phyloP scores from a whole-genome alignment of 345 rosid species.

The Punica granatum region DNA sequence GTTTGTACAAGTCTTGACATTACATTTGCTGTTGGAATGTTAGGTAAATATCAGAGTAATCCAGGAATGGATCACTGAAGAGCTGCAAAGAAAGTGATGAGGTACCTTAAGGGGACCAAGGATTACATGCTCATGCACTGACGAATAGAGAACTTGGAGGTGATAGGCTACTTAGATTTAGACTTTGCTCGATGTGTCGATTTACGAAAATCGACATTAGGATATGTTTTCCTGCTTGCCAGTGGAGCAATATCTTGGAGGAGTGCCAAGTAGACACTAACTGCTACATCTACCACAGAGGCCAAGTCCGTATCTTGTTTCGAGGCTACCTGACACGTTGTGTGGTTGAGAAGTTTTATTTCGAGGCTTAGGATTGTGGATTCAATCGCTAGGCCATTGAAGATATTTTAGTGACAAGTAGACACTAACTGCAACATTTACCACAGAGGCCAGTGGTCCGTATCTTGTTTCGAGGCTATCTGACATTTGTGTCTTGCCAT shows the following conservation, averaged over 20 bases:
- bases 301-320: not conserved
- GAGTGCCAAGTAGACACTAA: not conserved
- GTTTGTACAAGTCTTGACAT: not conserved
- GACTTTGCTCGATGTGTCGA: not conserved
- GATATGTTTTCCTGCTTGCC: not conserved
- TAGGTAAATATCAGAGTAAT: not conserved
- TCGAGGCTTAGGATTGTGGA: not conserved
- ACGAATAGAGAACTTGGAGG: not conserved
- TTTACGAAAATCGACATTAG: not conserved
- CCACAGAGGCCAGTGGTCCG: too few relatives aligned
- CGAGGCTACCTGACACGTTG: not conserved
- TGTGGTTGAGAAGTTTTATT: not conserved
- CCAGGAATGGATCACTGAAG: not conserved
- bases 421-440: too few relatives aligned
- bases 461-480: too few relatives aligned
- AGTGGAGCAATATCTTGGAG: not conserved
- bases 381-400: not conserved
- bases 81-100: not conserved
- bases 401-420: too few relatives aligned
- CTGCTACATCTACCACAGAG: not conserved
- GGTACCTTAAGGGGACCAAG: not conserved
- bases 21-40: not conserved
- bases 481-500: too few relatives aligned
- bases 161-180: not conserved
- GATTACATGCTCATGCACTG: not conserved